Evolutionary conservation across 2,329 filamentous ascomycete genomes (phyloP), one percentile per base, ranked within the genome.

Genomic region (Penicillium sp.): DNA sequence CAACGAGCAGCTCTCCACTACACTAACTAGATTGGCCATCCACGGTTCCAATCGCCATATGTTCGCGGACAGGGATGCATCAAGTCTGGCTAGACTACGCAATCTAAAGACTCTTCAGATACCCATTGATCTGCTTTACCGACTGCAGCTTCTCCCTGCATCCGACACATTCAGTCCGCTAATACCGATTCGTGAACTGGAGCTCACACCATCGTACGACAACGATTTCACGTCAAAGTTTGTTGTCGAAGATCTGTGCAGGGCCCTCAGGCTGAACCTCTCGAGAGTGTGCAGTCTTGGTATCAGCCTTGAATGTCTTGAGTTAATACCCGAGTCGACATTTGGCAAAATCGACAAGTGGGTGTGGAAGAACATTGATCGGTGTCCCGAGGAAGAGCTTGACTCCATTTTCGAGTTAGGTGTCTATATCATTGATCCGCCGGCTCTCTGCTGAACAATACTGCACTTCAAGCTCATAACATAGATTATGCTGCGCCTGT

Each of bases 331-430:
- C 6, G 18, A 45, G 29, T 9, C 30, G 35, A 30, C 30, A 9
- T 41, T 34, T 30, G 25, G 35, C 30, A 35, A n/a, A 33, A 35
- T 50, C 14, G 47, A 50, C 25, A 40, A 36, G 25, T 19, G 27
- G 36, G 18, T 50, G 2, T 50, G 47, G 47, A 39, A 35, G 14
- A 50, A 50, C 3, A 50, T 50, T 19, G 47, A 50, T 36, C 18
- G 46, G n/a, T 50, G 47, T 27, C 30, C 47, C 11, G 47, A 50
- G 12, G 25, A 36, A 16, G 47, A 50, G 22, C 22, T 50, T 11
- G 36, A 50, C 25, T 12, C n/a, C 28, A 14, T 50, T 5, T 35
- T 12, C 30, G 47, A 50, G 9, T 13, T 50, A 16, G 47, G 47
- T n/a, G 16, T 50, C 22, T 34, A 30, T 35, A 30, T 46, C 11